phyloP scores from a whole-genome alignment of 768 basidiomycete genomes.

The Imleria badia region DNA sequence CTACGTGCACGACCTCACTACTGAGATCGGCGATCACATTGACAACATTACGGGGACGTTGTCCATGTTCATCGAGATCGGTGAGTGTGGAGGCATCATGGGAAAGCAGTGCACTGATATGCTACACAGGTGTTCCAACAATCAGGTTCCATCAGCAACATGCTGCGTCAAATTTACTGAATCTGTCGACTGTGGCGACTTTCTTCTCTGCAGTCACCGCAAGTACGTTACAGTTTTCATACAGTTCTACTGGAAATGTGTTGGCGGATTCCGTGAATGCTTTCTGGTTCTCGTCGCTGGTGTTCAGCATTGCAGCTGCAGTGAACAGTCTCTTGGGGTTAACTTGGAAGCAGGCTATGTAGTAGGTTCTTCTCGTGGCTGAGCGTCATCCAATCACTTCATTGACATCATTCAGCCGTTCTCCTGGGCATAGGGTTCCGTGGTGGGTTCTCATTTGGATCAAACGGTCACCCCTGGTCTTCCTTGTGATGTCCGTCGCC shows the following conservation, averaged over 20 bases:
- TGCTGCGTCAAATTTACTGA: conserved; percentile 46
- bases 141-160: conserved; percentile 57
- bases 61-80: conserved; percentile 53
- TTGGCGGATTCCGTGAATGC: conserved; percentile 46
- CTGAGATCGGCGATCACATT: conserved; percentile 54
- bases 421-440: conserved; percentile 53
- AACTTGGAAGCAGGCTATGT: conserved; percentile 59
- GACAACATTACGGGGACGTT: conserved; percentile 52
- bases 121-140: conserved; percentile 48
- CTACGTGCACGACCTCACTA: conserved; percentile 52
- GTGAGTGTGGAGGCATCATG: conserved; percentile 33
- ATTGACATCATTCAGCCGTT: conserved; percentile 40
- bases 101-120: conserved; percentile 26
- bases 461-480: conserved; percentile 79
- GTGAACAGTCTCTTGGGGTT: conserved; percentile 53
- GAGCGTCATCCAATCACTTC: conserved; percentile 4
- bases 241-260: conserved; percentile 30
- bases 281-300: conserved; percentile 56
- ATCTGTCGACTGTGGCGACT: conserved; percentile 52
- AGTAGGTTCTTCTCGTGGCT: conserved; percentile 37
- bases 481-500: conserved; percentile 80
- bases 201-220: conserved; percentile 58
- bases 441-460: conserved; percentile 78
- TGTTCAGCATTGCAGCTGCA: conserved; percentile 54
- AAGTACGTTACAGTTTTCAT: conserved; percentile 50